A percentile compares a stretch with the other conserved stretches of the same genome.
These are phyloP conservation scores for Saccharomycopsis olivae DNA, from an alignment of 805 yeast genomes.

Conservation along the genomic window DNA sequence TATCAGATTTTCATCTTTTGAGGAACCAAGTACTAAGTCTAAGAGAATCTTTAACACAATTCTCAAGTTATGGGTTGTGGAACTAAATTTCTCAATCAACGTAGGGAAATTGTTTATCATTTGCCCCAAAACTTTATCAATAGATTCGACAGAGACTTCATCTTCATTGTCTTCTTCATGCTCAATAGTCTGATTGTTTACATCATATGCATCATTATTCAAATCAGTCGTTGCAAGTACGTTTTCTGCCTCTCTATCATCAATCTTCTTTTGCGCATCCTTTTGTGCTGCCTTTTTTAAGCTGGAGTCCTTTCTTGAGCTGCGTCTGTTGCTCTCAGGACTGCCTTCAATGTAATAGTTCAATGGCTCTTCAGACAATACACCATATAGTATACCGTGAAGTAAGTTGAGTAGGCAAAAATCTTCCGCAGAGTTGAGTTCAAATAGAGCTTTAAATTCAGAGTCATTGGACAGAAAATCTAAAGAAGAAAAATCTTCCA, in stretches of 20 bases:
- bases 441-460: slow-evolving; percentile 25
- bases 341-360: slow-evolving; percentile 11
- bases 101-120: slow-evolving; percentile 15
- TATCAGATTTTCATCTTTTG: not conserved
- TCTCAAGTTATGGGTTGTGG: slow-evolving; percentile 11
- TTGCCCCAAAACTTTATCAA: slow-evolving; percentile 11
- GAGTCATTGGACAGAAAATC: not conserved
- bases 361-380: slow-evolving; percentile 18
- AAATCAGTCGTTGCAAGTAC: slow-evolving; percentile 17
- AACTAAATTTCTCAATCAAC: slow-evolving; percentile 7
- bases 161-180: slow-evolving; percentile 22
- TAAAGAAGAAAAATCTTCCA: slow-evolving; percentile 10
- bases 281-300: slow-evolving; percentile 26
- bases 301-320: slow-evolving; percentile 8
- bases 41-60: slow-evolving; percentile 13
- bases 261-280: slow-evolving; percentile 42
- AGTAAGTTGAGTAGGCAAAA: slow-evolving; percentile 28
- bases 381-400: slow-evolving; percentile 26
- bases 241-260: slow-evolving; percentile 30
- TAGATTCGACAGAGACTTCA: slow-evolving; percentile 5
- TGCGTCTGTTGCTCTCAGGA: slow-evolving; percentile 1
- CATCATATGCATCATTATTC: slow-evolving; percentile 4
- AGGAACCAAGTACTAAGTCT: slow-evolving; percentile 1
- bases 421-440: slow-evolving; percentile 21
- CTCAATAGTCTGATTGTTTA: slow-evolving; percentile 25